These are phyloP conservation scores for Vinca minor DNA, from an alignment of 257 asterid genomes.

Conservation along the genomic window DNA sequence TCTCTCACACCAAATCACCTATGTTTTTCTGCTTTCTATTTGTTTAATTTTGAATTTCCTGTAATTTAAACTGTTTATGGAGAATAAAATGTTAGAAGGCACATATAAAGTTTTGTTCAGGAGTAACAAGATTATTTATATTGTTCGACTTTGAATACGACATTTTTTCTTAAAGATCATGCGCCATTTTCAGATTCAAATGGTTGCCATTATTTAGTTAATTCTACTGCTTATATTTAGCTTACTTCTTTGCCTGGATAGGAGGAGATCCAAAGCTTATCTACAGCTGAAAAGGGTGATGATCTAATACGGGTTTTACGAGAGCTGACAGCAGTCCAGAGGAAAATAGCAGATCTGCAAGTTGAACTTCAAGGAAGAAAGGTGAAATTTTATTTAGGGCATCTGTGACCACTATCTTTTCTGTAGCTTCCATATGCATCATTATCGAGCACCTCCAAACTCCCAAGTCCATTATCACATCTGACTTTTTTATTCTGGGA, in stretches of 20 bases:
- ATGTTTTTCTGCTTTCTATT: not conserved
- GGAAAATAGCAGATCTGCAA: slow-evolving; percentile 92
- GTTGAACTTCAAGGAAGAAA: slow-evolving; percentile 99
- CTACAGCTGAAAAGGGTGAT: slow-evolving; percentile 66
- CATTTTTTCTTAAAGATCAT: not conserved
- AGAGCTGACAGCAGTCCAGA: slow-evolving; percentile 83
- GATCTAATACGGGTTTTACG: slow-evolving; percentile 81
- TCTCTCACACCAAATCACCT: not conserved
- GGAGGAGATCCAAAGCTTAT: slow-evolving; percentile 68
- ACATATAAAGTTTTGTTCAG: not conserved
- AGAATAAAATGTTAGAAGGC: not conserved
- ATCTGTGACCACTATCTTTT: not conserved
- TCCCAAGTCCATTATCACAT: not conserved
- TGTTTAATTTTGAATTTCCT: too few species aligned
- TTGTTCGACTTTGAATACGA: not conserved
- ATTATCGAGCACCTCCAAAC: not conserved
- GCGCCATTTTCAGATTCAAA: not conserved
- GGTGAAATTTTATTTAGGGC: slow-evolving; percentile 29
- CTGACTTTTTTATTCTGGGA: not conserved
- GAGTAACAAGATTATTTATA: not conserved
- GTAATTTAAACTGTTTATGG: too few species aligned
- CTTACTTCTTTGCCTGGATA: slow-evolving; percentile 24
- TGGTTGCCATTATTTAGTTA: not conserved
- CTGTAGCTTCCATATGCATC: not conserved
- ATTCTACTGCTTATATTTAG: slow-evolving; percentile 5